A percentile compares a stretch with the other conserved stretches of the same genome.
These are phyloP conservation scores for Metarhizium guizhouense DNA, from an alignment of 2,329 filamentous ascomycete species.

Conservation along the genomic window DNA sequence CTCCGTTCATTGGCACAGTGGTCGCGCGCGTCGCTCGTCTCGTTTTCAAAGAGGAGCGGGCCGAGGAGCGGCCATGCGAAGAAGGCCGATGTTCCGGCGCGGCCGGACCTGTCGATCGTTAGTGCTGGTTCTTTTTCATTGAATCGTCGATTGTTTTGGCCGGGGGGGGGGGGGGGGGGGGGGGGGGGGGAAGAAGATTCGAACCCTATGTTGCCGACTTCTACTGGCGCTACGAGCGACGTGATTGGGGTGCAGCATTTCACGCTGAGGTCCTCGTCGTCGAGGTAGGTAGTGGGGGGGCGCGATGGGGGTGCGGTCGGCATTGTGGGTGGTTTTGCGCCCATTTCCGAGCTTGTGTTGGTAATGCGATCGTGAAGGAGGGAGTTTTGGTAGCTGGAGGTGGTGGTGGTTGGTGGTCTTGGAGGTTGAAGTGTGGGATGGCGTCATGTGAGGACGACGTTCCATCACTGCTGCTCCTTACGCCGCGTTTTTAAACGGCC, in stretches of 20 bases:
- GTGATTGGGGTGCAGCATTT: constrained; percentile 28
- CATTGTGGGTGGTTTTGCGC: not conserved
- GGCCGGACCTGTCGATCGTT: constrained; percentile 8
- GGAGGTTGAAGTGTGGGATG: not conserved
- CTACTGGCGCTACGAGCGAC: constrained; percentile 31
- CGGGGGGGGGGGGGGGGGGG: too few species aligned
- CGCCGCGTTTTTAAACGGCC: too few species aligned
- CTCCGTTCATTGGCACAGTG: constrained; percentile 74
- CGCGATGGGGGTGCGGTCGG: not conserved
- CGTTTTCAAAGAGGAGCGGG: constrained; percentile 65
- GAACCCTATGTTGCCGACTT: constrained; percentile 33
- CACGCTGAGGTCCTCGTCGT: constrained; percentile 24
- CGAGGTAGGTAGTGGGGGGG: constrained; percentile 10
- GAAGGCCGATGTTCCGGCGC: constrained; percentile 36
- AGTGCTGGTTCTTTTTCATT: not conserved
- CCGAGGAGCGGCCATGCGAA: constrained; percentile 54
- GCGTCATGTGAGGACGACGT: constrained; percentile 8
- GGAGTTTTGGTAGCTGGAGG: not conserved
- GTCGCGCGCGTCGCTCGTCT: constrained; percentile 64
- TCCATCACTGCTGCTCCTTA: not conserved
- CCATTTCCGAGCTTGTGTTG: not conserved
- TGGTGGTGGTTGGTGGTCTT: not conserved
- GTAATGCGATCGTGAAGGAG: not conserved
- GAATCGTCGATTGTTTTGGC: not conserved
- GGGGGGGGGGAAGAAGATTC: not conserved